Conservation (phyloP, 768 basidiomycete genomes). For the Tulasnella sp. region DNA sequence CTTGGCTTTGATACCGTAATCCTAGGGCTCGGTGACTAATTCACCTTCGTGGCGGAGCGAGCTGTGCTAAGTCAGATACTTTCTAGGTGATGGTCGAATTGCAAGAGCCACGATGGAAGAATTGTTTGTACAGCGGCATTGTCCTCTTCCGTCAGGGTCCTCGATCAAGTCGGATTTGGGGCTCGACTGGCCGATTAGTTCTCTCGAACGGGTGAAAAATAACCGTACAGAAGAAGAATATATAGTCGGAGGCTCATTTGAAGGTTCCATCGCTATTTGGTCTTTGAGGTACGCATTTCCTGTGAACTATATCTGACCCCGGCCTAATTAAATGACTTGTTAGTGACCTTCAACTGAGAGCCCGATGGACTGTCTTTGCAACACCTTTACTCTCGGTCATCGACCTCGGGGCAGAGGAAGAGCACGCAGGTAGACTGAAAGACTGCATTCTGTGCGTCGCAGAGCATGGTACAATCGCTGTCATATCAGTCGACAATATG, state of each 20-base stretch:
- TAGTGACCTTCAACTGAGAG: conserved; percentile 54
- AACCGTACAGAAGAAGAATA: conserved; percentile 47
- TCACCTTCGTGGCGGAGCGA: neutral
- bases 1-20: conserved; percentile 48
- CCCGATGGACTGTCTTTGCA: conserved; percentile 63
- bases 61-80: neutral
- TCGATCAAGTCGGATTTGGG: conserved; percentile 19
- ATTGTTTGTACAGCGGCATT: neutral
- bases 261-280: conserved; percentile 73
- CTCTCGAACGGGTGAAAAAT: conserved; percentile 46
- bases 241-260: conserved; percentile 63
- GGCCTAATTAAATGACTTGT: neutral
- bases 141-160: conserved; percentile 2
- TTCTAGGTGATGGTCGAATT: conserved; percentile 13
- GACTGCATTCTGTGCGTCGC: conserved; percentile 66
- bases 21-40: conserved; percentile 48
- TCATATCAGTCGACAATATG: conserved; percentile 61
- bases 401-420: conserved; percentile 34
- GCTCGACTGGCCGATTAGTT: conserved; percentile 37
- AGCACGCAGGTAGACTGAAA: conserved; percentile 43
- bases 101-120: neutral
- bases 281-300: conserved; percentile 39
- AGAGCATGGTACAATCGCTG: conserved; percentile 68
- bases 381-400: conserved; percentile 50
- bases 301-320: neutral